phyloP scores from a whole-genome alignment of 129 eudicot species.

The Centrapalus pauciflorus region DNA sequence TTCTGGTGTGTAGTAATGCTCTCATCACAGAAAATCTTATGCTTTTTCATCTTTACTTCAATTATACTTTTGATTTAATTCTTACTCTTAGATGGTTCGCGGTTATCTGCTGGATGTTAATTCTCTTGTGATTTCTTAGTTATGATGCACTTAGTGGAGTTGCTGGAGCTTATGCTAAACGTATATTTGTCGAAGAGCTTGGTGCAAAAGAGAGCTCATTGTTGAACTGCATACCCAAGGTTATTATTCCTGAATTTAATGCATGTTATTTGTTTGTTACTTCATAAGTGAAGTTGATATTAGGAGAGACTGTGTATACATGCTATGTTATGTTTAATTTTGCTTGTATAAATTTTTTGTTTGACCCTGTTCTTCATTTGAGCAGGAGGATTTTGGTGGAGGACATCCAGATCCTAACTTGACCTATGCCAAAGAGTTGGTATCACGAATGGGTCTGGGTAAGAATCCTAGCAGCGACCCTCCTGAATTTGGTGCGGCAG shows the following conservation, averaged over 20 bases:
- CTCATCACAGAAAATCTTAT: not conserved
- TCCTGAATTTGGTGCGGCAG: conserved; percentile 78
- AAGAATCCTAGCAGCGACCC: conserved; percentile 47
- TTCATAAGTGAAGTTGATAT: not conserved
- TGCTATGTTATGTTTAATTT: not conserved
- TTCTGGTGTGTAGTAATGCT: conserved; percentile 42
- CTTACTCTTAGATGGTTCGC: not conserved
- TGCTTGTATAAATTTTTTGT: not conserved
- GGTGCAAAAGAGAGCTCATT: conserved; percentile 68
- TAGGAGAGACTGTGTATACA: not conserved
- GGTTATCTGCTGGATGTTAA: not conserved
- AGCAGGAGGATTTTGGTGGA: conserved; percentile 83
- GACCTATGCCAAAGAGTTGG: conserved; percentile 77
- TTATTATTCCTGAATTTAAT: not conserved
- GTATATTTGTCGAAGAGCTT: conserved; percentile 69
- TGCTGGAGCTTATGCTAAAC: conserved; percentile 72
- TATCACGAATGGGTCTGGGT: conserved; percentile 67
- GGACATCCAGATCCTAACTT: conserved; percentile 86
- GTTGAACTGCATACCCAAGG: conserved; percentile 68
- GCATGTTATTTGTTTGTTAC: not conserved
- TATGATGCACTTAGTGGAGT: conserved; percentile 81
- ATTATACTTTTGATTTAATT: not conserved
- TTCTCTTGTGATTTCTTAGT: conserved; percentile 20
- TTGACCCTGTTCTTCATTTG: not conserved
- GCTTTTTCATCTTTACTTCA: not conserved